Conservation (phyloP, 805 yeast genomes). For the Saccharomycopsis selenospora region DNA sequence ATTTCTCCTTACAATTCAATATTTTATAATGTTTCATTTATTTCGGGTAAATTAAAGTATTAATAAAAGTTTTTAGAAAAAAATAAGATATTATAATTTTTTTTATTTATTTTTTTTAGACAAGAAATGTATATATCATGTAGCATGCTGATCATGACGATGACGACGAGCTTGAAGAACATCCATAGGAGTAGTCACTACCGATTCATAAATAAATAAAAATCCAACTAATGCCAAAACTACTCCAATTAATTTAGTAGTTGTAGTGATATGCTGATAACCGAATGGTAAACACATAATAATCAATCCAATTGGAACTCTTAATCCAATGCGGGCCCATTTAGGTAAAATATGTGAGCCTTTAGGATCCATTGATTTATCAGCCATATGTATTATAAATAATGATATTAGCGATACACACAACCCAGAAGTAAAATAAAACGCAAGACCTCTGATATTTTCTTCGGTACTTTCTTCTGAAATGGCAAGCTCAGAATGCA, state of each 20-base stretch:
- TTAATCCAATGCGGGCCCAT: conserved; percentile 33
- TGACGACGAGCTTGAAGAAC: too few relatives aligned
- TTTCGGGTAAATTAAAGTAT: too few relatives aligned
- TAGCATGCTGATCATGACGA: too few relatives aligned
- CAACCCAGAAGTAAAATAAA: conserved; percentile 49
- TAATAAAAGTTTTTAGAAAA: too few relatives aligned
- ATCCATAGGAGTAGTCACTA: neutral
- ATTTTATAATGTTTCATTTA: too few relatives aligned
- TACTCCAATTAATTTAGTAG: conserved; percentile 36
- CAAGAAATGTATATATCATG: too few relatives aligned
- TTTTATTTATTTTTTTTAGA: too few relatives aligned
- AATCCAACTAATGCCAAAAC: neutral
- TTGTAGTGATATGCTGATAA: conserved; percentile 27
- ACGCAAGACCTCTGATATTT: conserved; percentile 35
- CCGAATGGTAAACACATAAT: conserved; percentile 40
- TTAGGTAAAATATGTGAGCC: conserved; percentile 29
- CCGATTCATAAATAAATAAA: neutral
- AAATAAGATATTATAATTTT: too few relatives aligned
- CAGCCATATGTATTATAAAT: conserved; percentile 37
- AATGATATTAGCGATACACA: conserved; percentile 37
- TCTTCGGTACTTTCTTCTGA: conserved; percentile 22
- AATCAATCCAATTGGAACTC: conserved; percentile 36
- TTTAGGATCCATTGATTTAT: conserved; percentile 37
- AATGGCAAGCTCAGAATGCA: neutral
- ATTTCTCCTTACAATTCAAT: too few relatives aligned